Evolutionary conservation across 345 rosid genomes (phyloP).

Genomic region (Ceriops tagal): DNA sequence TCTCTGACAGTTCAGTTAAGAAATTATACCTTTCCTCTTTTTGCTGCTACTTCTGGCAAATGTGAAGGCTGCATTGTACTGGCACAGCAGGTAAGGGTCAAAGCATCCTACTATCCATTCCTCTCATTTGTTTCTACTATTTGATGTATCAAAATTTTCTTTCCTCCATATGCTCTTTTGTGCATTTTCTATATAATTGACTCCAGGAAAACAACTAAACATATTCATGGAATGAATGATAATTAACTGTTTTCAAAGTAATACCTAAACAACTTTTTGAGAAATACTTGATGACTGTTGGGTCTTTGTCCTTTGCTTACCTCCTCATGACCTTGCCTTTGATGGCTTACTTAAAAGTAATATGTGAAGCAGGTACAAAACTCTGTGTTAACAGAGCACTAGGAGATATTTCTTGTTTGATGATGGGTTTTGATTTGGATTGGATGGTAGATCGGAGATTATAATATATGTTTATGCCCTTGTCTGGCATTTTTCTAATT

Average conservation of each 20-base stretch:
- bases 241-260: background rate
- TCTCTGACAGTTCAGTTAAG: constrained; percentile 63
- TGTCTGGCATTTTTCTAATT: background rate
- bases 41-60: constrained; percentile 72
- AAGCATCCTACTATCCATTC: constrained; percentile 3
- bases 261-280: background rate
- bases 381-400: too few relatives aligned
- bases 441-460: background rate
- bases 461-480: background rate
- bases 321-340: too few relatives aligned
- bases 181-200: constrained; percentile 8
- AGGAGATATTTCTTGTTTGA: too few relatives aligned
- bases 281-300: background rate
- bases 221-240: background rate
- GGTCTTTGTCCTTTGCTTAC: too few relatives aligned
- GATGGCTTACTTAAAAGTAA: too few relatives aligned
- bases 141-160: constrained; percentile 3
- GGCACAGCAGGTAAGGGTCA: constrained; percentile 79
- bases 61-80: constrained; percentile 85
- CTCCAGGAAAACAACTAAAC: constrained; percentile 14
- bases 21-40: constrained; percentile 82
- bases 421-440: too few relatives aligned
- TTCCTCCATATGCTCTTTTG: constrained; percentile 6
- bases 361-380: too few relatives aligned
- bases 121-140: constrained; percentile 3